phyloP scores from a whole-genome alignment of 78 protist genomes.

The Dictyostelium purpureum region DNA sequence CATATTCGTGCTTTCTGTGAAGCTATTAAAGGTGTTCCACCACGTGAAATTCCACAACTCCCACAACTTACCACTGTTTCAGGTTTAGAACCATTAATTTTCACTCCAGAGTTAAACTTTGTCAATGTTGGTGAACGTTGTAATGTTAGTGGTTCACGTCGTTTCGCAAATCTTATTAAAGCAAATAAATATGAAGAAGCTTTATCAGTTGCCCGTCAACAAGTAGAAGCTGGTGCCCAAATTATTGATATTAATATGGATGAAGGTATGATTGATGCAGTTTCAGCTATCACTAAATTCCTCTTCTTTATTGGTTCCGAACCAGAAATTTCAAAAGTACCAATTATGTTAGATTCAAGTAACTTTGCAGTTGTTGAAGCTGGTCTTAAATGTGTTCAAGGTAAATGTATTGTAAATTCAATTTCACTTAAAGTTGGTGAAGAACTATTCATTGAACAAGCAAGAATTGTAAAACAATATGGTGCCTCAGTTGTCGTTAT shows the following conservation, averaged over 20 bases:
- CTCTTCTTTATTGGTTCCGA: slow-evolving; percentile 94
- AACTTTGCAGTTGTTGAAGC: slow-evolving; percentile 95
- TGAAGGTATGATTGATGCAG: slow-evolving; percentile 98
- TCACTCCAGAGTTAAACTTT: slow-evolving; percentile 85
- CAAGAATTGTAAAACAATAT: slow-evolving; percentile 86
- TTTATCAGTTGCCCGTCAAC: slow-evolving; percentile 89
- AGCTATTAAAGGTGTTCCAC: slow-evolving; percentile 44
- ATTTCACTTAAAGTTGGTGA: slow-evolving; percentile 98
- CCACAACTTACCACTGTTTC: slow-evolving; percentile 59
- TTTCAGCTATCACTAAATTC: slow-evolving; percentile 91
- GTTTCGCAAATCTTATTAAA: slow-evolving; percentile 91
- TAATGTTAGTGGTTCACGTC: slow-evolving; percentile 98
- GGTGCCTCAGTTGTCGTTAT: slow-evolving; percentile 98
- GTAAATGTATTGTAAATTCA: slow-evolving; percentile 97
- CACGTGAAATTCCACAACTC: slow-evolving; percentile 20
- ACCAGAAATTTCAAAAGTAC: slow-evolving; percentile 96
- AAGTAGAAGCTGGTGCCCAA: slow-evolving; percentile 97
- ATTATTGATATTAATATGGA: slow-evolving; percentile 98
- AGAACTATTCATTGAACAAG: slow-evolving; percentile 92
- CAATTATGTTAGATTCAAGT: slow-evolving; percentile 98
- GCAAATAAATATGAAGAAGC: slow-evolving; percentile 92
- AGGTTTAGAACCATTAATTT: slow-evolving; percentile 92
- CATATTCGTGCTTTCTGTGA: slow-evolving; percentile 94
- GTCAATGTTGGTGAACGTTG: slow-evolving; percentile 99
- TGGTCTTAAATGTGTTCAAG: slow-evolving; percentile 96